phyloP scores from a whole-genome alignment of 352 stramenopile genomes.

The Globisporangium spinosum region DNA sequence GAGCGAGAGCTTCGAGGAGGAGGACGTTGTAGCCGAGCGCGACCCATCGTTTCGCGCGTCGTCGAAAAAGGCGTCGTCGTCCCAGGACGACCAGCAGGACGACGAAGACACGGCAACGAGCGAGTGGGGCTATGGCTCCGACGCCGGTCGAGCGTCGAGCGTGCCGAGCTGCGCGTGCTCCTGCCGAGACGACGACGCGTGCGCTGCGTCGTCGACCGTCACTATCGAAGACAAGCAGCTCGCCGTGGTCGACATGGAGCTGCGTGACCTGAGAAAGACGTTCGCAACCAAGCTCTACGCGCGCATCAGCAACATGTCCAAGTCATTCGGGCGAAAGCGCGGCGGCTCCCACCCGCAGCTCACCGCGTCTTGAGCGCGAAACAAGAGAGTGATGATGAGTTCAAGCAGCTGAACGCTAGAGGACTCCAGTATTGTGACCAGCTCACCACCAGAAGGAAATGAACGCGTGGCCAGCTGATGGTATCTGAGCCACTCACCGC shows the following conservation, averaged over 20 bases:
- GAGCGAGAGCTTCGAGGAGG: slow-evolving; percentile 20
- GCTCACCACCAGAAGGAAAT: background rate
- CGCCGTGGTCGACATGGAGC: slow-evolving; percentile 60
- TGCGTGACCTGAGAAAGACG: slow-evolving; percentile 58
- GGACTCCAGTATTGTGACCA: background rate
- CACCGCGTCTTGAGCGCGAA: slow-evolving; percentile 13
- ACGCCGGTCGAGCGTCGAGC: slow-evolving; percentile 34
- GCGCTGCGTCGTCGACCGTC: slow-evolving; percentile 38
- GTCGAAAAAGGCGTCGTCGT: slow-evolving; percentile 31
- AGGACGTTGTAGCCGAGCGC: slow-evolving; percentile 6
- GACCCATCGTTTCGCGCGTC: slow-evolving; percentile 21
- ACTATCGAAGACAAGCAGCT: slow-evolving; percentile 68
- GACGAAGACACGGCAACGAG: slow-evolving; percentile 35
- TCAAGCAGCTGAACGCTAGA: background rate
- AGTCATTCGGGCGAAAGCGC: slow-evolving; percentile 26
- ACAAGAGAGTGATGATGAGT: background rate
- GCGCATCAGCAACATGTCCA: slow-evolving; percentile 43
- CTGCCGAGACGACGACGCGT: slow-evolving; percentile 32
- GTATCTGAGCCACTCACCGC: background rate
- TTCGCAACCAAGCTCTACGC: slow-evolving; percentile 58
- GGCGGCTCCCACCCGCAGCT: slow-evolving; percentile 12
- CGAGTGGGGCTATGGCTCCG: slow-evolving; percentile 33
- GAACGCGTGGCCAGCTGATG: background rate
- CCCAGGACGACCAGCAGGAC: slow-evolving; percentile 28
- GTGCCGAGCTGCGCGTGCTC: slow-evolving; percentile 49